Evolutionary conservation across 306 rosid species (phyloP), one percentile per base, ranked within the genome.

Genomic region (Lathyrus sativus): DNA sequence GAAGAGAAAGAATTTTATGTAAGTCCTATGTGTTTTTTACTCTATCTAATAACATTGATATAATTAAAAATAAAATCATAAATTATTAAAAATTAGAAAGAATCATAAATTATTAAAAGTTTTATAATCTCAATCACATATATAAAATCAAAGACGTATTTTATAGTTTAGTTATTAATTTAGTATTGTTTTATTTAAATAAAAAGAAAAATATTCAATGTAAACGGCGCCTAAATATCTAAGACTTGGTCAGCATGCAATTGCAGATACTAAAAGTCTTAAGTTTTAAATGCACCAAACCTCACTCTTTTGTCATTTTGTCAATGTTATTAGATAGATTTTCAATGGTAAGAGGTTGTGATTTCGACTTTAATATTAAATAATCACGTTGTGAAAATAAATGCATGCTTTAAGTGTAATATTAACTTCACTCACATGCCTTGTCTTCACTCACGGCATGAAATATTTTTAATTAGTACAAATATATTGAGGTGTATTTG

Each of bases 351-450:
- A 53, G 58, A 53, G n/a, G 8, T 53, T 53, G 22, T 53, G 31
- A 53, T 22, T 19, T 29, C 8, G 13, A 22, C n/a, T 19, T 51
- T 5, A 51, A 19, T 51, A 53, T 4, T 4, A 4, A 53, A 53
- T 10, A 22, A 50, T 28, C 11, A 28, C 11, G 2, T 49, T 56
- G 62, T 26, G 11, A 56, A 56, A 56, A 24, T 33, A 56, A 56
- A 56, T 28, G 62, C 11, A 56, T 56, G 18, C 62, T 56, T 56
- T 56, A 56, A 26, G 39, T 56, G 39, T 54, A 1, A 24, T 12
- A 28, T 55, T 56, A 28, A 56, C 62, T 56, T 56, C 62, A 56
- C 28, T 3, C 62, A 56, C 39, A 28, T 56, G 62, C 39, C 61
- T 56, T 55, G 12, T 11, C 15, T 54, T 28, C 9, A 54, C 60